These are phyloP conservation scores for Rutstroemia sp. DNA, from an alignment of 2,329 filamentous ascomycete species.

Conservation along the genomic window DNA sequence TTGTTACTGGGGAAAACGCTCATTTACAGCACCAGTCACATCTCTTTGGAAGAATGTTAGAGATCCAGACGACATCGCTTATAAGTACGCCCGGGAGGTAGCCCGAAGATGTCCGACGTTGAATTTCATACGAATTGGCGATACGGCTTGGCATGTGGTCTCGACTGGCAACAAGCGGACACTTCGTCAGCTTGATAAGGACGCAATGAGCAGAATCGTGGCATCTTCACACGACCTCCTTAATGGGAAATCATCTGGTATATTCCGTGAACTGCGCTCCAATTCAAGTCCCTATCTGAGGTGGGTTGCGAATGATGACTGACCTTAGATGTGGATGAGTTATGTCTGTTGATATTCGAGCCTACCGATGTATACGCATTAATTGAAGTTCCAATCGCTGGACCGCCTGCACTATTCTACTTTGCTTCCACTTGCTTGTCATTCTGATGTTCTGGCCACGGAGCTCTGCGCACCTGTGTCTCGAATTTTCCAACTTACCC, in stretches of 20 bases:
- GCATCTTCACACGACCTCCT: not conserved
- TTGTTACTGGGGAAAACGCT: not conserved
- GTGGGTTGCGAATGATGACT: too few species aligned
- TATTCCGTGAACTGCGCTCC: too few species aligned
- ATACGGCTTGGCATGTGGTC: not conserved
- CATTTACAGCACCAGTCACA: not conserved
- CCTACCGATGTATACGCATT: too few species aligned
- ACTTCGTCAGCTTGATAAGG: not conserved
- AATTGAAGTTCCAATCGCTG: too few species aligned
- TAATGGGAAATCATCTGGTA: not conserved
- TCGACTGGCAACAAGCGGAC: not conserved
- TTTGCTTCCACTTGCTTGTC: too few species aligned
- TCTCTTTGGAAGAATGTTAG: not conserved
- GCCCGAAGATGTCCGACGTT: not conserved
- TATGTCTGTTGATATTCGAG: too few species aligned
- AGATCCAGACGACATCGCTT: not conserved
- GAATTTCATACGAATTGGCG: not conserved
- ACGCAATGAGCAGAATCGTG: not conserved
- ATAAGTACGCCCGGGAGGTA: not conserved
- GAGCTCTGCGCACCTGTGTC: too few species aligned
- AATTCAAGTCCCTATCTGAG: too few species aligned
- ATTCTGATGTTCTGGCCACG: too few species aligned
- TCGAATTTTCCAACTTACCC: too few species aligned
- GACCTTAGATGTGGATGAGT: too few species aligned
- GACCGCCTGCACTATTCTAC: too few species aligned